phyloP scores from a whole-genome alignment of 805 yeast species.

The Yamadazyma takamatsuzukensis region DNA sequence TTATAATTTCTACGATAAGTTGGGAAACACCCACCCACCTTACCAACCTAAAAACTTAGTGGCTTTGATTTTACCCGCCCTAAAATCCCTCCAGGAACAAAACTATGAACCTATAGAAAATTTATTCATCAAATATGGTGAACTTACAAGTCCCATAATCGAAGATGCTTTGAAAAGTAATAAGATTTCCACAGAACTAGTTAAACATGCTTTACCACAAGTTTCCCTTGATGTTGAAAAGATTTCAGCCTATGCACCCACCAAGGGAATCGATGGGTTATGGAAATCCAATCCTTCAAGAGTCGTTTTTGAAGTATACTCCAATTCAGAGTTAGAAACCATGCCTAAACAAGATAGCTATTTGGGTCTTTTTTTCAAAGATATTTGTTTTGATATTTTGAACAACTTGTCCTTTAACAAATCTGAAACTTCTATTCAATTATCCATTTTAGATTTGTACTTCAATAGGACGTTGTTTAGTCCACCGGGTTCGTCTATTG shows the following conservation, averaged over 20 bases:
- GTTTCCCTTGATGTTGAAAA: constrained; percentile 18
- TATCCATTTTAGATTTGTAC: constrained; percentile 68
- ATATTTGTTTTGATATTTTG: constrained; percentile 69
- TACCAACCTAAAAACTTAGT: constrained; percentile 49
- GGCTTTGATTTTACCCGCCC: constrained; percentile 50
- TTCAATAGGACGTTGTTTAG: constrained; percentile 54
- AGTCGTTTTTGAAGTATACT: constrained; percentile 56
- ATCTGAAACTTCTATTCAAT: constrained; percentile 78
- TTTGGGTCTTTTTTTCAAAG: constrained; percentile 59
- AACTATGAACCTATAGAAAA: constrained; percentile 37
- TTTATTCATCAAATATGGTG: constrained; percentile 31
- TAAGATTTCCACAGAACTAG: constrained; percentile 34
- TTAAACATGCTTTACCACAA: constrained; percentile 40
- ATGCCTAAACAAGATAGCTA: constrained; percentile 38
- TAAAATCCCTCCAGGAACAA: constrained; percentile 29
- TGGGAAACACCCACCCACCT: constrained; percentile 37
- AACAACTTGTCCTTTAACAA: constrained; percentile 86
- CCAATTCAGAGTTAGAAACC: constrained; percentile 59
- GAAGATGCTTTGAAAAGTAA: constrained; percentile 30
- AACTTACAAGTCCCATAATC: constrained; percentile 29
- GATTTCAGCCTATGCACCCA: constrained; percentile 11
- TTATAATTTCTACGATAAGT: constrained; percentile 32
- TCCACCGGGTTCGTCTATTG: constrained; percentile 72
- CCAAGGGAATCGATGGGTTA: constrained; percentile 51
- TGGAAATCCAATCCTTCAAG: constrained; percentile 64